These are phyloP conservation scores for Macaranga tanarius DNA, from an alignment of 441 rosid species.

Conservation along the genomic window DNA sequence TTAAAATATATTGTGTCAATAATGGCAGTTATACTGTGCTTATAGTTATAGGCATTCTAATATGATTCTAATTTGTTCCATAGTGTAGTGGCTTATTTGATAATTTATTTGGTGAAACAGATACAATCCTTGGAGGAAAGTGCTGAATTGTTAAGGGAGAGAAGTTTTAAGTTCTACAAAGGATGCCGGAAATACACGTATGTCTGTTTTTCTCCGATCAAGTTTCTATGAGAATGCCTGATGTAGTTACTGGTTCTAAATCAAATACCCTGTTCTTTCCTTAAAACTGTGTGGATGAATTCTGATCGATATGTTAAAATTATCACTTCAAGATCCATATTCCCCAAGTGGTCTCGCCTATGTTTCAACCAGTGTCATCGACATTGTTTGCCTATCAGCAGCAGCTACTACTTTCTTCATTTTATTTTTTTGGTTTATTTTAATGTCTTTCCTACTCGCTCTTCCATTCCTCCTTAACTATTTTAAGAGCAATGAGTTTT, in stretches of 20 bases:
- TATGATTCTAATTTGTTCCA: not conserved
- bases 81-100: not conserved
- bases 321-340: not conserved
- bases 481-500: constrained; percentile 12
- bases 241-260: not conserved
- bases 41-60: not conserved
- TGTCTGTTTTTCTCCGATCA: constrained; percentile 19
- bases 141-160: constrained; percentile 81
- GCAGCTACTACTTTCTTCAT: not conserved
- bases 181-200: constrained; percentile 99
- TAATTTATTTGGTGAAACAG: constrained; percentile 49
- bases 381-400: not conserved
- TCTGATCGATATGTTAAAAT: not conserved
- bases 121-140: constrained; percentile 89
- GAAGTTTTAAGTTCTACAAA: constrained; percentile 92
- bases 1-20: not conserved
- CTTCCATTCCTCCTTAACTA: not conserved
- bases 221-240: not conserved
- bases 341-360: not conserved
- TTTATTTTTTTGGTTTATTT: not conserved
- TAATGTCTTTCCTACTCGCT: not conserved
- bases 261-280: not conserved
- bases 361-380: not conserved
- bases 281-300: not conserved
- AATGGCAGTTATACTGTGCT: not conserved